Percentiles rank a stretch among this genome's conserved stretches.
Evolutionary conservation across 2,329 filamentous ascomycete species (phyloP).

Genomic region (Eurotiales sp.): DNA sequence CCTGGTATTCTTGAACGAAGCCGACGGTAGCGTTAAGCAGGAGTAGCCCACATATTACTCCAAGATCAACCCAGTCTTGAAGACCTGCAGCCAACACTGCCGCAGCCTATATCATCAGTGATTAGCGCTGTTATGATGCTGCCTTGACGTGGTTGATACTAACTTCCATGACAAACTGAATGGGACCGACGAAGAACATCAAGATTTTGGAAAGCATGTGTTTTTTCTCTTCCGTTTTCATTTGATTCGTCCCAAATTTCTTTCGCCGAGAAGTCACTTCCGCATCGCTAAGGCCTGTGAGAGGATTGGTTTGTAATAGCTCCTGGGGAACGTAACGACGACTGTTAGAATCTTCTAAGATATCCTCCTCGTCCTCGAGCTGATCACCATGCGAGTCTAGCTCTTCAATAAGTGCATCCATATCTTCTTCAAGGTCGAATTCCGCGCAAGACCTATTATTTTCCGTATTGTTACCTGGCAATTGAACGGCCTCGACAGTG

Average conservation of each 20-base stretch:
- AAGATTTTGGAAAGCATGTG: constrained; percentile 79
- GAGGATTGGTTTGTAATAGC: constrained; percentile 71
- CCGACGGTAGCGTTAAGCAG: constrained; percentile 81
- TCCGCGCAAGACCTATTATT: constrained; percentile 29
- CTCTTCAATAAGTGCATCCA: constrained; percentile 82
- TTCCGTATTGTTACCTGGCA: background rate
- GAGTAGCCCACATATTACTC: constrained; percentile 80
- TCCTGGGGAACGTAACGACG: constrained; percentile 65
- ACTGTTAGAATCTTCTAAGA: constrained; percentile 51
- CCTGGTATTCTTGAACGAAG: constrained; percentile 87
- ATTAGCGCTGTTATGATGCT: constrained; percentile 7
- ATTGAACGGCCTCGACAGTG: background rate
- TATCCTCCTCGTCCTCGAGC: constrained; percentile 59
- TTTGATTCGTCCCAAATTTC: constrained; percentile 80
- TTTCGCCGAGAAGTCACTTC: constrained; percentile 63
- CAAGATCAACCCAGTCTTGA: constrained; percentile 87
- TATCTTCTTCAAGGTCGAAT: constrained; percentile 74
- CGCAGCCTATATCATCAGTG: constrained; percentile 53
- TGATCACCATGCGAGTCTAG: constrained; percentile 78
- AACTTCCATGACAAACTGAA: constrained; percentile 93
- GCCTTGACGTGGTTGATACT: constrained; percentile 25
- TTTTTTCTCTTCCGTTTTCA: constrained; percentile 81
- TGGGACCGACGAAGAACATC: constrained; percentile 79
- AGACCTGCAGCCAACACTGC: constrained; percentile 79
- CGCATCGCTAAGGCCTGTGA: constrained; percentile 65